These are phyloP conservation scores for Malus hybrid DNA, from an alignment of 331 rosid species.

Conservation along the genomic window DNA sequence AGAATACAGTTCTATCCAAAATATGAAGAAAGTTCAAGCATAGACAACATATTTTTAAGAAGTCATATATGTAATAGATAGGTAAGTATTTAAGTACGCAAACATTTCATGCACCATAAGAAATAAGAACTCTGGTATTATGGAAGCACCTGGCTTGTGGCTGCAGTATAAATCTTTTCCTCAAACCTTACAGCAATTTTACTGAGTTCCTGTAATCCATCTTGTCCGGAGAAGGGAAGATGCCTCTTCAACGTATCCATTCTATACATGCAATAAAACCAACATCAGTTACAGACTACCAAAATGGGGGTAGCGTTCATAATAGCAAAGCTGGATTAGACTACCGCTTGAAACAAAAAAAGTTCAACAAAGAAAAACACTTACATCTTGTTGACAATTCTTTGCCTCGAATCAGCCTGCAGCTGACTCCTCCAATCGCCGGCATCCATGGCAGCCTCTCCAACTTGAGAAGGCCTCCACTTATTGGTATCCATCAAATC, in stretches of 20 bases:
- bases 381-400: neutral
- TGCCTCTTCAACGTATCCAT: constrained; percentile 62
- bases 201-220: constrained; percentile 44
- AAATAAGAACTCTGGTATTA: neutral
- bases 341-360: neutral
- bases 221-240: constrained; percentile 50
- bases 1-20: neutral
- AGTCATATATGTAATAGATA: neutral
- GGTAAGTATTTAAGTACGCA: neutral
- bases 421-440: neutral
- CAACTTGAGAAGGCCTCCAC: constrained; percentile 19
- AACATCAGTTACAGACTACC: neutral
- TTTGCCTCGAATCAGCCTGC: constrained; percentile 7
- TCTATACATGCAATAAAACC: constrained; percentile 22
- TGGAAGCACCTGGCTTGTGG: constrained; percentile 55
- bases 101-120: neutral
- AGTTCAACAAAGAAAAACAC: neutral
- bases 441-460: constrained; percentile 4
- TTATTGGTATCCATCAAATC: constrained; percentile 45
- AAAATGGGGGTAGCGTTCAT: neutral
- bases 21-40: neutral
- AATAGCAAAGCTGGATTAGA: neutral
- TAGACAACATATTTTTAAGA: neutral
- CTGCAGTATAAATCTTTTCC: constrained; percentile 53
- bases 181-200: constrained; percentile 69